Base-by-base conservation (phyloP, 2,329 filamentous ascomycete genomes). In the Didymella exigua region DNA sequence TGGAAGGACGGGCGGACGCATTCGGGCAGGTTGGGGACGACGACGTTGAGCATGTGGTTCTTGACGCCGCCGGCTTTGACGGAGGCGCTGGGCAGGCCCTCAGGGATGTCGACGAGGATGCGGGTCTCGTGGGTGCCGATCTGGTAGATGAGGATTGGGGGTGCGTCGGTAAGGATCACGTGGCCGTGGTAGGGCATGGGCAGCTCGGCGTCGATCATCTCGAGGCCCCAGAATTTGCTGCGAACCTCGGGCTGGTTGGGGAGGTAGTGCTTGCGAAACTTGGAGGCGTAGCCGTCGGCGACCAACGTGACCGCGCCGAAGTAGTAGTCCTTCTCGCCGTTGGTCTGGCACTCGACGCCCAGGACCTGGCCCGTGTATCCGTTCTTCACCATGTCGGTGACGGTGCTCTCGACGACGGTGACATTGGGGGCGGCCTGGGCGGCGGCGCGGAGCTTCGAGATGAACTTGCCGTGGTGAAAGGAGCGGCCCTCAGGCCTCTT, bases 391-490 rank as follows among this genome's bases (percentile, higher is more conserved):
- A 93, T 83, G 46, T 86, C 86, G 37, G 86, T 88, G 18, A 89
- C 95, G 63, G 93, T 93, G 11, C 91, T 95, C 79, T 99, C 95
- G 63, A 98, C 84, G 26, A 98, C 85, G 19, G 89, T 93, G 66
- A 99, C 91, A 72, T 97, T 96, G 59, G 87, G 82, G 69, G 93
- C 88, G 16, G 77, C 81, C 70, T 86, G 78, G 53, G 92, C 95
- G 23, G 90, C 88, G 65, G 83, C 82, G 56, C 95, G 86, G 62
- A 99, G 79, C 71, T 90, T 87, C 76, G 83, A 86, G 67, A 99
- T 91, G 77, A 99, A 97, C 65, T 91, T 86, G 41, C 95, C 95
- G 77, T 99, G 95, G 79, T 99, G 95, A 75, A 99, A 99, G 41
- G 85, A 85, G 59, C 89, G 82, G 33, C 95, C 95, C 69, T 91